Evolutionary conservation across 208 protist genomes (phyloP).

Genomic region (Vickermania ingenoplastis): DNA sequence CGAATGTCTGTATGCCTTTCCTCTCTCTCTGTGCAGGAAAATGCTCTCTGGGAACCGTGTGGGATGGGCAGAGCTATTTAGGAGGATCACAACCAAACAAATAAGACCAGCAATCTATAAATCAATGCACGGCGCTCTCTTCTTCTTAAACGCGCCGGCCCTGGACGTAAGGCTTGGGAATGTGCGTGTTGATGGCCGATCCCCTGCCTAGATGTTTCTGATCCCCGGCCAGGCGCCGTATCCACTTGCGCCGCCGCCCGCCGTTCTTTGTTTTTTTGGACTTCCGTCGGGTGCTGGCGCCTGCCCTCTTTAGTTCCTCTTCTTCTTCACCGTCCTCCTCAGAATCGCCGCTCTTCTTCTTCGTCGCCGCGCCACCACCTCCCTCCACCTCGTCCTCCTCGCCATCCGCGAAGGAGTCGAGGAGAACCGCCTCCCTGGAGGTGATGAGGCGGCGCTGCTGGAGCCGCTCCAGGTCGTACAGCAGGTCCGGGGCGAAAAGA

Average conservation of each 20-base stretch:
- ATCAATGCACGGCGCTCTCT: no score
- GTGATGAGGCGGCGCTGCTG: conserved; percentile 68
- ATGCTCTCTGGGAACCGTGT: no score
- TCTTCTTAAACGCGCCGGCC: conserved; percentile 39
- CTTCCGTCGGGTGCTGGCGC: background rate
- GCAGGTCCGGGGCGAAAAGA: conserved; percentile 68
- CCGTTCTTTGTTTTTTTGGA: background rate
- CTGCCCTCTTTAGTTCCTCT: background rate
- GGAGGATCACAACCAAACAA: no score
- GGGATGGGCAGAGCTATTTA: no score
- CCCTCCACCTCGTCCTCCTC: conserved; percentile 15
- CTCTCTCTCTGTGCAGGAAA: no score
- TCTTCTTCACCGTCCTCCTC: background rate
- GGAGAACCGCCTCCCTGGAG: conserved; percentile 40
- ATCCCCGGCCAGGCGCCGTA: conserved; percentile 11
- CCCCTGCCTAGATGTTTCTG: conserved; percentile 56
- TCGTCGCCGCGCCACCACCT: background rate
- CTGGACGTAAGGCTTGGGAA: conserved; percentile 76
- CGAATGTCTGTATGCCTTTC: no score
- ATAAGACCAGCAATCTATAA: no score
- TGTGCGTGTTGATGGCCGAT: conserved; percentile 66
- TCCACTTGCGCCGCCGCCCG: background rate
- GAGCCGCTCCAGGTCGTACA: conserved; percentile 69
- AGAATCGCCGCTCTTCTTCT: background rate
- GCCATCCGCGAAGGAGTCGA: conserved; percentile 61